Conservation (phyloP, 106 monocot genomes). For the Apostasia shenzhenica region DNA sequence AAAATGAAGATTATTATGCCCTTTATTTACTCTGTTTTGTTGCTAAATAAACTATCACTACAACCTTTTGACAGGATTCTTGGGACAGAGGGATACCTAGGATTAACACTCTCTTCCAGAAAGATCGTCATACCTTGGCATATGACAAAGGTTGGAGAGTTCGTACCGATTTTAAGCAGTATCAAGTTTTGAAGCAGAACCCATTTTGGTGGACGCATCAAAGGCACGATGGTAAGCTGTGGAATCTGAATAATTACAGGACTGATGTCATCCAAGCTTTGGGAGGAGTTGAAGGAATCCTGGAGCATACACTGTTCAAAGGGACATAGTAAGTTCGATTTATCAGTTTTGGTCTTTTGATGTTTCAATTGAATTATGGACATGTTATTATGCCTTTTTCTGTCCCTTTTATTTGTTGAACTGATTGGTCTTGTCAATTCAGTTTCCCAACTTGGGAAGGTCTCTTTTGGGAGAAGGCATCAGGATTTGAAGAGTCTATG, state of each 20-base stretch:
- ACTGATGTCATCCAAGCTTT: constrained; percentile 99
- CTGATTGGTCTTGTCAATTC: constrained; percentile 17
- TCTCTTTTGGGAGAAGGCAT: constrained; percentile 99
- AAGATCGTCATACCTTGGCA: constrained; percentile 96
- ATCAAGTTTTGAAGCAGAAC: constrained; percentile 97
- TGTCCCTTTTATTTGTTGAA: background rate
- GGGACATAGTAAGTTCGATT: constrained; percentile 86
- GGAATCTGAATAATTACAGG: constrained; percentile 98
- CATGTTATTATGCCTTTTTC: background rate
- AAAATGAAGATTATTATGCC: too few relatives aligned
- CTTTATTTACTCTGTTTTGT: too few relatives aligned
- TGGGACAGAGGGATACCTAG: constrained; percentile 99
- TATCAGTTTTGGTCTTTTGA: background rate
- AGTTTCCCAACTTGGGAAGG: constrained; percentile 99
- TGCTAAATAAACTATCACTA: too few relatives aligned
- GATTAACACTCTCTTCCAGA: constrained; percentile 99
- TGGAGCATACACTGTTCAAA: constrained; percentile 97
- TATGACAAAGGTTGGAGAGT: constrained; percentile 99
- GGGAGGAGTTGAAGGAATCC: constrained; percentile 98
- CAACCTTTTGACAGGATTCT: constrained; percentile 54
- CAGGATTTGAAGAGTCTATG: constrained; percentile 99
- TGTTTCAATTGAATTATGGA: background rate
- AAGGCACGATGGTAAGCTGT: constrained; percentile 98
- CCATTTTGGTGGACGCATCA: constrained; percentile 99
- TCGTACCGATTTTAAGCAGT: constrained; percentile 98